Conservation (phyloP, 345 rosid species). For the Kandelia obovata region DNA sequence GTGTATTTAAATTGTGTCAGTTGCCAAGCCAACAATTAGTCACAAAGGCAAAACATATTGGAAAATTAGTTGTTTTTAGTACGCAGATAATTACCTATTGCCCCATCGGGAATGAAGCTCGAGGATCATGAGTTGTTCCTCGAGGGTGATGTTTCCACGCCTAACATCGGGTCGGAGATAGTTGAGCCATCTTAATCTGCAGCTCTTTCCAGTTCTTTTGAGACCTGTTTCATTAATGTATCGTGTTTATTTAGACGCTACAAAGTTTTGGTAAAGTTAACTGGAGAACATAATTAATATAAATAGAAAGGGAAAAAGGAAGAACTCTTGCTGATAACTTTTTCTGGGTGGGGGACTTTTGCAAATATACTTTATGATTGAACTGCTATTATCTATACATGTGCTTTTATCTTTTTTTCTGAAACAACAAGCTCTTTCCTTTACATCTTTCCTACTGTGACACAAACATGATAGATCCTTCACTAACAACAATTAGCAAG, state of each 20-base stretch:
- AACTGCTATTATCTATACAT: neutral
- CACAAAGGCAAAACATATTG: neutral
- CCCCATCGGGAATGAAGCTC: conserved; percentile 39
- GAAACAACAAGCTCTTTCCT: conserved; percentile 10
- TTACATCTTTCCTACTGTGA: neutral
- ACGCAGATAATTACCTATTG: conserved; percentile 18
- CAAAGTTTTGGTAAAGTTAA: too few species aligned
- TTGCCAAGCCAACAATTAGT: neutral
- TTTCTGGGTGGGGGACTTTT: conserved; percentile 6
- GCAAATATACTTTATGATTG: conserved; percentile 7
- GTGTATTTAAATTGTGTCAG: neutral
- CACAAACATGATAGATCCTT: neutral
- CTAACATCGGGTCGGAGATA: conserved; percentile 36
- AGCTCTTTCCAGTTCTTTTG: conserved; percentile 35
- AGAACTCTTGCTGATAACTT: conserved; percentile 11
- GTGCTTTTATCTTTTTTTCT: conserved; percentile 5
- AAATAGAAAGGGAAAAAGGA: neutral
- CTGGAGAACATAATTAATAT: neutral
- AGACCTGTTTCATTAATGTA: conserved; percentile 25
- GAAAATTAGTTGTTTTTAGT: neutral
- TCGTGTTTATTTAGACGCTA: neutral
- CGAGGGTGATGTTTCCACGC: conserved; percentile 36
- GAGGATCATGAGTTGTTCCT: conserved; percentile 37
- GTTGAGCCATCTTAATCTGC: conserved; percentile 37
- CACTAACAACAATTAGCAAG: neutral